Conservation (phyloP, 192 early-diverging fungal genomes). For the Rhizophagus prolifer region DNA sequence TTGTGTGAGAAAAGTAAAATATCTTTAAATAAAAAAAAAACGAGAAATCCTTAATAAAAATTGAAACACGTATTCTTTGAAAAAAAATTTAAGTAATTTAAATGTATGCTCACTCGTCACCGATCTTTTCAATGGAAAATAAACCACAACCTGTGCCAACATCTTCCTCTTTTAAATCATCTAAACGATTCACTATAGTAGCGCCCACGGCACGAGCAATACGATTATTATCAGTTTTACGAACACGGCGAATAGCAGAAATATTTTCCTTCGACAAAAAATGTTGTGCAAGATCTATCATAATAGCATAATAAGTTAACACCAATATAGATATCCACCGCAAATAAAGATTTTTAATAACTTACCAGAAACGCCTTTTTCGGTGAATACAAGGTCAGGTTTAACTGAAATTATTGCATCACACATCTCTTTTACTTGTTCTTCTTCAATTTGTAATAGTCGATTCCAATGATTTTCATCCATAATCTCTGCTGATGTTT, state of each 20-base stretch:
- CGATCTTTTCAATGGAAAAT: slow-evolving; percentile 95
- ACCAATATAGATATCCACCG: neutral
- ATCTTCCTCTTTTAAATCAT: slow-evolving; percentile 95
- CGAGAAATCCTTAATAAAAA: neutral
- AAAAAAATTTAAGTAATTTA: neutral
- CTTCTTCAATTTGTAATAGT: slow-evolving; percentile 97
- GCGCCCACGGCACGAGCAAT: slow-evolving; percentile 97
- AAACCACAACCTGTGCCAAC: slow-evolving; percentile 94
- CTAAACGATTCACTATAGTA: slow-evolving; percentile 92
- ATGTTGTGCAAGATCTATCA: slow-evolving; percentile 92
- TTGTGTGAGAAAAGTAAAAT: slow-evolving; percentile 94
- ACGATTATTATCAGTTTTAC: slow-evolving; percentile 99
- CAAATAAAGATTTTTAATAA: neutral
- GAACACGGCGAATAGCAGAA: slow-evolving; percentile 95
- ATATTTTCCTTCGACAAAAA: slow-evolving; percentile 97
- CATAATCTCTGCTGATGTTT: slow-evolving; percentile 97
- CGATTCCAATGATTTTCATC: slow-evolving; percentile 97
- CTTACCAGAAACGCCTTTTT: slow-evolving; percentile 94
- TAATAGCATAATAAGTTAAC: neutral
- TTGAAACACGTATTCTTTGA: neutral
- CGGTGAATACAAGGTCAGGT: slow-evolving; percentile 97
- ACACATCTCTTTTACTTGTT: slow-evolving; percentile 96
- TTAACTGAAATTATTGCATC: slow-evolving; percentile 95
- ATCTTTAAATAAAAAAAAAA: slow-evolving; percentile 43
- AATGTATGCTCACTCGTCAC: slow-evolving; percentile 73